Evolutionary conservation across 352 stramenopile species (phyloP).

Genomic region (Thalassiosira livingstoniorum): DNA sequence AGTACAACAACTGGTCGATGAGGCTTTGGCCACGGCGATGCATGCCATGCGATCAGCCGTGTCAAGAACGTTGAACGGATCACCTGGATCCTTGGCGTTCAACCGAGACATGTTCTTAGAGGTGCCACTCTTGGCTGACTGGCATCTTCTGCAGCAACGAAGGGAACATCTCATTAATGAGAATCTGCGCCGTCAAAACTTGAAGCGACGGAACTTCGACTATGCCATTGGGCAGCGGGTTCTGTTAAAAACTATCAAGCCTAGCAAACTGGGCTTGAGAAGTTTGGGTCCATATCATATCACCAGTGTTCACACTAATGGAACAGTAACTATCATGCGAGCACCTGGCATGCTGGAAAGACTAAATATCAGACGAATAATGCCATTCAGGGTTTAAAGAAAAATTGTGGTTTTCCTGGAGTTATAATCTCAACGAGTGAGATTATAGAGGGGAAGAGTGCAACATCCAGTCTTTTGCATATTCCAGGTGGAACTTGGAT

Average conservation of each 20-base stretch:
- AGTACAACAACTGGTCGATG: conserved; percentile 48
- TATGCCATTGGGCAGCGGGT: not conserved
- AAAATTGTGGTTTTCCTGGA: not conserved
- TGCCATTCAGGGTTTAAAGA: not conserved
- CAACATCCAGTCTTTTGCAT: no score
- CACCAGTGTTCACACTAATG: conserved; percentile 35
- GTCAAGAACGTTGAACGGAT: conserved; percentile 30
- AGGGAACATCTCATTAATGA: conserved; percentile 48
- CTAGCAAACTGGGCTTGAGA: not conserved
- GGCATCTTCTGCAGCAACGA: conserved; percentile 31
- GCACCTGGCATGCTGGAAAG: conserved; percentile 1
- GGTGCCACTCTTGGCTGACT: conserved; percentile 45
- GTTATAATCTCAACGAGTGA: not conserved
- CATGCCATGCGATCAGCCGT: conserved; percentile 46
- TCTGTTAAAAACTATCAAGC: not conserved
- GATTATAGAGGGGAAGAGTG: not conserved
- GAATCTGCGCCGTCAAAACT: not conserved
- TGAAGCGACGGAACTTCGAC: not conserved
- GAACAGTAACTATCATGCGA: conserved; percentile 36
- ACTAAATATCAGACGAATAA: not conserved
- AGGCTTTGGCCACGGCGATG: conserved; percentile 43
- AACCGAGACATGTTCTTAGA: conserved; percentile 64
- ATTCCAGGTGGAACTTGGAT: no score
- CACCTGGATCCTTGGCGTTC: conserved; percentile 59
- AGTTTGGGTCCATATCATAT: conserved; percentile 11